Evolutionary conservation across 2,329 filamentous ascomycete species (phyloP).

Genomic region (Botrytis byssoidea): DNA sequence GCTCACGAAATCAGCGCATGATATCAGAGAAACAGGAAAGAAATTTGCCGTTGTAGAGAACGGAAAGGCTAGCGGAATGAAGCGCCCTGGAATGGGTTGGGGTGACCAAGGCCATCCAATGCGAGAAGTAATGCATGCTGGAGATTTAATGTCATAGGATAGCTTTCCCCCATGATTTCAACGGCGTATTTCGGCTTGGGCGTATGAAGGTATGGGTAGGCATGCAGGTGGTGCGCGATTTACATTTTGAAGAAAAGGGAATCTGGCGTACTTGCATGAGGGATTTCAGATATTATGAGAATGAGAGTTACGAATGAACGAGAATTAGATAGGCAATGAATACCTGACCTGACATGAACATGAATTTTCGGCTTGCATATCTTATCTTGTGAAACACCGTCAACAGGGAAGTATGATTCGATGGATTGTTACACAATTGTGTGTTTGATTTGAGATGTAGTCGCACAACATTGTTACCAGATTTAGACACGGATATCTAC

Average conservation of each 20-base stretch:
- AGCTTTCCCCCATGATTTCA: not conserved
- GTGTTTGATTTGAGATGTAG: not conserved
- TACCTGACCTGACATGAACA: not conserved
- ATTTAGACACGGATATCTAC: not conserved
- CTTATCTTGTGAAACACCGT: not conserved
- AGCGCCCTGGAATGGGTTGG: slow-evolving; percentile 18
- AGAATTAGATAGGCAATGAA: slow-evolving; percentile 13
- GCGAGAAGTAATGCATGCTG: slow-evolving; percentile 23
- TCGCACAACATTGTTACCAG: not conserved
- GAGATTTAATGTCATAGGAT: slow-evolving; percentile 23
- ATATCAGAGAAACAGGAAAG: slow-evolving; percentile 70
- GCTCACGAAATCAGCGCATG: slow-evolving; percentile 69
- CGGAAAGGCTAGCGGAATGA: slow-evolving; percentile 12
- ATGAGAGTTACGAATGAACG: slow-evolving; percentile 20
- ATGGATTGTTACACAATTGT: not conserved
- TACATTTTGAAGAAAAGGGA: not conserved
- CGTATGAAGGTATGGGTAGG: slow-evolving; percentile 7
- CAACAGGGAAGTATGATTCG: not conserved
- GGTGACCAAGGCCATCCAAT: slow-evolving; percentile 6
- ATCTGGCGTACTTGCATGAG: slow-evolving; percentile 11
- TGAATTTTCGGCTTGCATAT: not conserved
- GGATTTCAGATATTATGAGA: slow-evolving; percentile 5
- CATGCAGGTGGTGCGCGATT: slow-evolving; percentile 13
- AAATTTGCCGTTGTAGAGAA: slow-evolving; percentile 63
- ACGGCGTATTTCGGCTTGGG: slow-evolving; percentile 9